Percentiles rank a stretch among this genome's conserved stretches.
Conservation (phyloP, 1,284 basidiomycete species). For the Moesziomyces aphidis region DNA sequence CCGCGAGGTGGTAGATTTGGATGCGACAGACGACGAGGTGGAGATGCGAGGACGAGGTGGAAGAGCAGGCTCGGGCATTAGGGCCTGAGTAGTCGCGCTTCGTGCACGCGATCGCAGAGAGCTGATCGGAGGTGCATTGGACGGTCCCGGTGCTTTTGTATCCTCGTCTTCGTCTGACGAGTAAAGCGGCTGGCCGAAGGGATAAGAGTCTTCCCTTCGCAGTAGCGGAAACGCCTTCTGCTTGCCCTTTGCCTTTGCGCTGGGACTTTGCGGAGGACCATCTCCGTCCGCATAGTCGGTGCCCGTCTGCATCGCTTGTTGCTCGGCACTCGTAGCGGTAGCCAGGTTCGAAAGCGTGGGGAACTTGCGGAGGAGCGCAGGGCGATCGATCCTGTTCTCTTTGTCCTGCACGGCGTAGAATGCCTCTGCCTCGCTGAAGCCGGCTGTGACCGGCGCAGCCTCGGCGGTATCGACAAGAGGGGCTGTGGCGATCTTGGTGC, state of each 20-base stretch:
- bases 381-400: constrained; percentile 13
- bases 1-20: constrained; percentile 3
- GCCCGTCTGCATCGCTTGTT: not conserved
- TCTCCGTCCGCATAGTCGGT: constrained; percentile 19
- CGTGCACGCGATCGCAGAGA: constrained; percentile 12
- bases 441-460: not conserved
- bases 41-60: constrained; percentile 4
- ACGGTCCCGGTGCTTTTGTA: not conserved
- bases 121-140: too few relatives aligned
- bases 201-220: constrained; percentile 29
- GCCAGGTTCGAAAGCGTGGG: constrained; percentile 18
- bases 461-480: not conserved
- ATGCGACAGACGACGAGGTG: constrained; percentile 15
- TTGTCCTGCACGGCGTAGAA: constrained; percentile 9
- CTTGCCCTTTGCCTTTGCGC: constrained; percentile 28
- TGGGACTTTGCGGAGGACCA: not conserved
- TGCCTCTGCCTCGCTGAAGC: constrained; percentile 31
- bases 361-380: constrained; percentile 26
- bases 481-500: constrained; percentile 2
- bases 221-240: constrained; percentile 15
- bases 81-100: constrained; percentile 8
- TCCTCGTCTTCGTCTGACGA: constrained; percentile 28
- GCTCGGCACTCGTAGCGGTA: constrained; percentile 3
- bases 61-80: not conserved
- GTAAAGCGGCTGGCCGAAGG: constrained; percentile 17